phyloP scores from a whole-genome alignment of 2,329 filamentous ascomycete species.

The Paecilomyces formosus region DNA sequence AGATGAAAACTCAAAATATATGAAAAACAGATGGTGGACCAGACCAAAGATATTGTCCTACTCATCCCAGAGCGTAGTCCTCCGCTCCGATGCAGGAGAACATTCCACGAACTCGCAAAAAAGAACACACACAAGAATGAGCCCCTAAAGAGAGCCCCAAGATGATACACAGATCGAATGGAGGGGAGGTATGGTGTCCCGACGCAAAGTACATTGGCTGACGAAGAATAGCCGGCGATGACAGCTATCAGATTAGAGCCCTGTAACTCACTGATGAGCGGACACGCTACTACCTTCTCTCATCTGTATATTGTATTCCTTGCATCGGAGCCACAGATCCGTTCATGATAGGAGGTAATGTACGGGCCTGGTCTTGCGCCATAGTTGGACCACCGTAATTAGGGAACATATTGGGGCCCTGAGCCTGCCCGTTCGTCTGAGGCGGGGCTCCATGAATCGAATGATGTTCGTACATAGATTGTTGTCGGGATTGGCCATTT shows the following conservation, averaged over 20 bases:
- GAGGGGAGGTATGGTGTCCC: not conserved
- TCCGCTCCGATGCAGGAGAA: not conserved
- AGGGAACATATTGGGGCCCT: constrained; percentile 19
- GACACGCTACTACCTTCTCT: constrained; percentile 27
- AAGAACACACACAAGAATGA: not conserved
- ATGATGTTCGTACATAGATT: constrained; percentile 28
- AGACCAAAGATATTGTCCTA: not conserved
- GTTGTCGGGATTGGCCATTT: constrained; percentile 22
- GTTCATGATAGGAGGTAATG: constrained; percentile 41
- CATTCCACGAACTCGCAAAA: not conserved
- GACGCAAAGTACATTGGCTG: not conserved
- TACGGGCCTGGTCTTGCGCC: constrained; percentile 37
- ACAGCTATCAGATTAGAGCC: not conserved
- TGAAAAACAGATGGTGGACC: constrained; percentile 1
- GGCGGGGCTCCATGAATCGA: constrained; percentile 19
- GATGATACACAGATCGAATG: not conserved
- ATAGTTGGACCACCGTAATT: constrained; percentile 21
- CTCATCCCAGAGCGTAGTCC: not conserved
- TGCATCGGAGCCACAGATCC: constrained; percentile 40
- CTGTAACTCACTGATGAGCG: no score
- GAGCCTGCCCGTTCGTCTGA: constrained; percentile 26
- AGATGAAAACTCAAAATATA: not conserved
- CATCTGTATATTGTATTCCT: constrained; percentile 44
- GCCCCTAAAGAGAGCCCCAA: no score
- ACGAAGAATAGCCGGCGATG: not conserved